phyloP scores from a whole-genome alignment of 768 basidiomycete species.

The Bullera alba region DNA sequence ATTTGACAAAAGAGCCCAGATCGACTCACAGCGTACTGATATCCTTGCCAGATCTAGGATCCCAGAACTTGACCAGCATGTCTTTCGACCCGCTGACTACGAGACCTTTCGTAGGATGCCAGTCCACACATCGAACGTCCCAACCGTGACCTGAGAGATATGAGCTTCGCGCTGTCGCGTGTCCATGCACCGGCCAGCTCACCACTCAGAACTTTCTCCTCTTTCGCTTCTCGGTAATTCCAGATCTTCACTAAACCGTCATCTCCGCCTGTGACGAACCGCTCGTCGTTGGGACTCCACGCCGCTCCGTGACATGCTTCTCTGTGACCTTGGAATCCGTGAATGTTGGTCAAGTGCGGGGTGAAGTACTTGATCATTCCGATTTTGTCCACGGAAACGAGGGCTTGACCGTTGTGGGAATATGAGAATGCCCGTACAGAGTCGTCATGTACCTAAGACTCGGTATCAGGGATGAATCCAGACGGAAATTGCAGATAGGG shows the following conservation, averaged over 20 bases:
- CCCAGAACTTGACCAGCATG: constrained; percentile 99
- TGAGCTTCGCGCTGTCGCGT: background rate
- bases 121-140: constrained; percentile 97
- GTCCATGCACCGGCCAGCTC: constrained; percentile 13
- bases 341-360: constrained; percentile 97
- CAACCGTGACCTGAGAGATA: constrained; percentile 75
- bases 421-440: constrained; percentile 84
- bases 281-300: constrained; percentile 83
- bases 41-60: constrained; percentile 83
- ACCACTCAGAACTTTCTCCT: constrained; percentile 84
- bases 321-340: constrained; percentile 86
- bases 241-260: constrained; percentile 92
- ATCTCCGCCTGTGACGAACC: constrained; percentile 92
- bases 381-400: constrained; percentile 84
- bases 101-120: constrained; percentile 95
- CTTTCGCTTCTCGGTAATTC: constrained; percentile 84
- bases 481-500: no score
- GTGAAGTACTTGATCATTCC: constrained; percentile 99
- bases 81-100: constrained; percentile 95
- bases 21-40: constrained; percentile 75
- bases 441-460: constrained; percentile 69
- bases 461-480: no score
- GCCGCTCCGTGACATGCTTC: constrained; percentile 87
- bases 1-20: background rate
- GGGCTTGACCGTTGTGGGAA: constrained; percentile 86